Base-by-base conservation (phyloP, 331 rosid species). In the Acacia concinna region DNA sequence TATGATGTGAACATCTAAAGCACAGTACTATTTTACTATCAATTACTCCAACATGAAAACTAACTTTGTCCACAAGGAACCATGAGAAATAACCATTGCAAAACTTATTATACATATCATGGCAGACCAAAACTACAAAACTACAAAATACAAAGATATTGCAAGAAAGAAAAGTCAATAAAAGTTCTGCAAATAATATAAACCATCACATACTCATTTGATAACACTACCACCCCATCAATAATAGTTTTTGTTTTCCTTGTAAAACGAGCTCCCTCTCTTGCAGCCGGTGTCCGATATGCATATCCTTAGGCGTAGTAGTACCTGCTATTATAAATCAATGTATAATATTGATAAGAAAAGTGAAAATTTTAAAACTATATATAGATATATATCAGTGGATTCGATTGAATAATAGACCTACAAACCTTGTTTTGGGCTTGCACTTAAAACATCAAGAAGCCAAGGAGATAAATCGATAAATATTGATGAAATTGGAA, bases 191-290 rank as follows among this genome's bases (percentile, higher is more conserved):
- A 32, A 7, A 74, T 57, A 27, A 57, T 74, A 3, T 57, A 74
- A 27, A 74, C 37, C 38, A 40, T 65, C 65, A 82, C 95, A 52
- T 88, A 88, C 91, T 76, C 74, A 62, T 84, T 85, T 73, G 90
- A 71, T 77, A 87, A 84, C 66, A 88, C 82, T 32, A 49, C 38
- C 27, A 44, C 21, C 28, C 82, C 88, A 84, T 90, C 96, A 75
- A 78, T 57, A 59, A 81, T 23, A 31, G 85, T 82, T 85, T 80
- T 90, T 68, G 91, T 88, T 89, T 87, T 88, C 85, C 77, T 84
- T 12, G 79, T 71, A 75, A 59, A 34, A 57, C 66, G 41, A 60
- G 83, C 71, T 20, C 57, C 78, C 84, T 84, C 90, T 69, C 59
- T 87, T 8, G 73, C 35, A 40, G 86, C 78, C 38, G 91, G 89